These are phyloP conservation scores for Clarireedia monteithiana DNA, from an alignment of 2,329 filamentous ascomycete species.

Conservation along the genomic window DNA sequence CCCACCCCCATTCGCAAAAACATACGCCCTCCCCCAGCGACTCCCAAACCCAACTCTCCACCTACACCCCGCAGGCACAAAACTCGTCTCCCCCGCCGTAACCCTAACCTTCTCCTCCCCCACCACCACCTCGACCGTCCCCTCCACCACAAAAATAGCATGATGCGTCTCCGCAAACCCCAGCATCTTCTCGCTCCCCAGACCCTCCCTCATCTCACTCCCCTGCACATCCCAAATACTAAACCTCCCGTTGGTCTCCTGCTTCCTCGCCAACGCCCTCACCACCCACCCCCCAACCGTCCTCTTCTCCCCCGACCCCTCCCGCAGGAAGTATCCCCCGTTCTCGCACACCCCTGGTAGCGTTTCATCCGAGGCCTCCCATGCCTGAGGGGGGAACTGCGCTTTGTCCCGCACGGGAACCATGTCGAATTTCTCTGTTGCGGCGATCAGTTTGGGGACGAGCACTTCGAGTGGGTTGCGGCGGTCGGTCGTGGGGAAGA, in stretches of 20 bases:
- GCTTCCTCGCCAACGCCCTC: conserved; percentile 39
- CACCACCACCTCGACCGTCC: conserved; percentile 35
- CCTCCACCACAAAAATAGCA: conserved; percentile 42
- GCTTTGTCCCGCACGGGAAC: conserved; percentile 42
- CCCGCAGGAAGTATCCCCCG: conserved; percentile 41
- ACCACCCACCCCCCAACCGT: conserved; percentile 38
- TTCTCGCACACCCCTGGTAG: conserved; percentile 33
- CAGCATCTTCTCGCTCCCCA: background rate
- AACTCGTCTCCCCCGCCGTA: conserved; percentile 19
- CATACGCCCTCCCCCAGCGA: conserved; percentile 19
- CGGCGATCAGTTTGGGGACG: conserved; percentile 48
- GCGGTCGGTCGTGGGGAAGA: conserved; percentile 44
- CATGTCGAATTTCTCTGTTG: conserved; percentile 48
- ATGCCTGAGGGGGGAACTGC: conserved; percentile 37
- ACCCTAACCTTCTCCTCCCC: conserved; percentile 22
- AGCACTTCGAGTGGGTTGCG: conserved; percentile 42
- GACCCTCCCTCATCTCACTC: conserved; percentile 18
- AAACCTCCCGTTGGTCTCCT: conserved; percentile 41
- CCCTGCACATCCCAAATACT: conserved; percentile 46
- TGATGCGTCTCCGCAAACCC: conserved; percentile 38
- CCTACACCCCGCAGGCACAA: conserved; percentile 19
- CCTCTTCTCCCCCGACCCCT: conserved; percentile 41
- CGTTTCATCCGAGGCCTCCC: conserved; percentile 33
- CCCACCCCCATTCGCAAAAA: conserved; percentile 25
- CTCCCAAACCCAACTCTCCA: conserved; percentile 15